phyloP scores from a whole-genome alignment of 768 basidiomycete genomes.

The Cyathus striatus region DNA sequence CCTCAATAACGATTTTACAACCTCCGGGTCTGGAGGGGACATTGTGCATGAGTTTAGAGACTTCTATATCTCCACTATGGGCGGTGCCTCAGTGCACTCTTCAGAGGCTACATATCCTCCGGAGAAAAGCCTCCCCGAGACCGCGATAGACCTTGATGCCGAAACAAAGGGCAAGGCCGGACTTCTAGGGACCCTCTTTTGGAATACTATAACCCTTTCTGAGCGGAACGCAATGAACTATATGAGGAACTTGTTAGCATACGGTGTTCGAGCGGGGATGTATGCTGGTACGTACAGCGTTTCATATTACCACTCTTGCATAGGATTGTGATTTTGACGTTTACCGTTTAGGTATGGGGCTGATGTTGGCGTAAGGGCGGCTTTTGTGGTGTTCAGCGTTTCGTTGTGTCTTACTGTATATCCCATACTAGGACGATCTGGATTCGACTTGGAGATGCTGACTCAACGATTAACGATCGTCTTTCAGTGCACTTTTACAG shows the following conservation, averaged over 20 bases:
- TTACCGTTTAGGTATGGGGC: conserved; percentile 34
- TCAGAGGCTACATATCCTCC: neutral
- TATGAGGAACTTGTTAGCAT: conserved; percentile 49
- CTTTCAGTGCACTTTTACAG: conserved; percentile 53
- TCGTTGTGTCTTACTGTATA: conserved; percentile 9
- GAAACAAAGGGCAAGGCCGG: conserved; percentile 20
- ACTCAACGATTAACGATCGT: conserved; percentile 40
- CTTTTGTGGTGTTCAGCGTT: conserved; percentile 16
- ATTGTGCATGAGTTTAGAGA: conserved; percentile 23
- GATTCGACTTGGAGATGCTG: conserved; percentile 33
- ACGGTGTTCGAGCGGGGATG: conserved; percentile 53
- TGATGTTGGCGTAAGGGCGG: conserved; percentile 34
- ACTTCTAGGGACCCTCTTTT: conserved; percentile 19
- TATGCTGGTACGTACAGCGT: conserved; percentile 32
- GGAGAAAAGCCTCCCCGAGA: neutral
- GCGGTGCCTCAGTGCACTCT: neutral
- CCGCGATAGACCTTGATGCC: neutral
- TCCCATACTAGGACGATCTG: conserved; percentile 41
- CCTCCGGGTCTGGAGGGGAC: conserved; percentile 11
- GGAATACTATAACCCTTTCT: conserved; percentile 41
- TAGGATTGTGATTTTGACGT: no score
- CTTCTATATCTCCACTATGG: conserved; percentile 23
- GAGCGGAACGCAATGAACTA: conserved; percentile 47
- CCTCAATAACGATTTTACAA: conserved; percentile 42
- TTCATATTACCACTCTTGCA: no score